Evolutionary conservation across 345 rosid genomes (phyloP), one percentile per base, ranked within the genome.

Genomic region (Litchi chinensis): DNA sequence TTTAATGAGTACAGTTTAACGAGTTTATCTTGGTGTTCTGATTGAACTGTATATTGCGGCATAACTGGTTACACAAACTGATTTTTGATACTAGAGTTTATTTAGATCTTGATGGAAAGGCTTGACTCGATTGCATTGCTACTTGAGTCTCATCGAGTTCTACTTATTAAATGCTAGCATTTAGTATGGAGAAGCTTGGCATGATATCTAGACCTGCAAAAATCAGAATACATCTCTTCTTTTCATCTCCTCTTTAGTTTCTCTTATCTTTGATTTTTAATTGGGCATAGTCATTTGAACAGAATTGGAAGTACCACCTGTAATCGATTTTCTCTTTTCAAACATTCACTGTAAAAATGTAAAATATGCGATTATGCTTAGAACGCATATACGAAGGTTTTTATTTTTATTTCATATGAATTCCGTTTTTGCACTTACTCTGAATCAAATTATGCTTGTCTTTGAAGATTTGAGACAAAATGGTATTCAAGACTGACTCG

Each of bases 401-500:
- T 1, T 48, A 24, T 13, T 10, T 24, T 22, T 22, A 46, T 70
- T 48, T 24, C 60, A 22, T 24, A 4, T 3, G n/a, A 22, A 19
- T 52, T 43, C 68, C 44, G 8, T 48, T 28, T 24, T 16, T 15
- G 6, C 9, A 3, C 46, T 24, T 63, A 22, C 18, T 63, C 19
- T 16, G 2, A 19, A 75, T 46, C 19, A 24, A 74, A 24, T 48
- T 64, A 44, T 44, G 19, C 46, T 26, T 44, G 19, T 75, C 16
- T 44, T 16, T 5, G 28, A 44, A 16, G 70, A 19, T 64, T 46
- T 50, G 5, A 44, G 70, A 28, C 28, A 75, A 28, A 64, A 43
- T 63, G 26, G 12, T 78, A 26, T 37, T 10, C 41, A 18, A 66
- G 22, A 70, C 77, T 62, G 59, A 76, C 72, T 4, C 22, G 52